phyloP scores from a whole-genome alignment of 371 early-diverging fungal species.

The Apophysomyces variabilis region DNA sequence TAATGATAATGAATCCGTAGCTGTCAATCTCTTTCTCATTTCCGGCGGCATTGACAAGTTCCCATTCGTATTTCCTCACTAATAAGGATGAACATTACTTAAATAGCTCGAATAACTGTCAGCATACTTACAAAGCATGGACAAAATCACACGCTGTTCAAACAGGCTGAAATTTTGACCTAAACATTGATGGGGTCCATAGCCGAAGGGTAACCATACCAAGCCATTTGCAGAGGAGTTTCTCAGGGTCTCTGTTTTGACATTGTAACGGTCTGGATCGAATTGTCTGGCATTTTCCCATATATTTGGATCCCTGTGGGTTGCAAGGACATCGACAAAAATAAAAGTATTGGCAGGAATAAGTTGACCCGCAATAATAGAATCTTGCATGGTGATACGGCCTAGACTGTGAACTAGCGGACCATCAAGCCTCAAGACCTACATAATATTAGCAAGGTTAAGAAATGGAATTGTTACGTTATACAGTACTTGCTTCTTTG shows the following conservation, averaged over 20 bases:
- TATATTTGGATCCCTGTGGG: constrained; percentile 15
- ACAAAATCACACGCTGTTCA: constrained; percentile 48
- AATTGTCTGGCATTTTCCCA: constrained; percentile 25
- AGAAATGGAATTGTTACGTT: too few species aligned
- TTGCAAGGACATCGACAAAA: constrained; percentile 16
- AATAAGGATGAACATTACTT: not conserved
- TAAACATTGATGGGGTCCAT: constrained; percentile 45
- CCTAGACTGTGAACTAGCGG: constrained; percentile 7
- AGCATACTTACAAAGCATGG: constrained; percentile 33
- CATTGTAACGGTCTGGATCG: constrained; percentile 24
- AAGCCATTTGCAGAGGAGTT: constrained; percentile 16
- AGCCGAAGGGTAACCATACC: constrained; percentile 21
- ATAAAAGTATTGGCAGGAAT: constrained; percentile 19
- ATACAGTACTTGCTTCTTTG: constrained; percentile 23
- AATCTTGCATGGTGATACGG: constrained; percentile 12
- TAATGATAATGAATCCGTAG: not conserved
- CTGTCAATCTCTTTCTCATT: constrained; percentile 7
- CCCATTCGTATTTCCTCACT: constrained; percentile 24
- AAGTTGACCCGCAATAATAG: constrained; percentile 13
- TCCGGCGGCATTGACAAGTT: constrained; percentile 16
- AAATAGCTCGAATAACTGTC: not conserved
- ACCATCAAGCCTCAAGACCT: constrained; percentile 45
- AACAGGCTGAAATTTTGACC: constrained; percentile 53
- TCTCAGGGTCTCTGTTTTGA: constrained; percentile 19
- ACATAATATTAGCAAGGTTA: constrained; percentile 8